phyloP scores from a whole-genome alignment of 75 land plant species.

The Cunninghamia lanceolata region DNA sequence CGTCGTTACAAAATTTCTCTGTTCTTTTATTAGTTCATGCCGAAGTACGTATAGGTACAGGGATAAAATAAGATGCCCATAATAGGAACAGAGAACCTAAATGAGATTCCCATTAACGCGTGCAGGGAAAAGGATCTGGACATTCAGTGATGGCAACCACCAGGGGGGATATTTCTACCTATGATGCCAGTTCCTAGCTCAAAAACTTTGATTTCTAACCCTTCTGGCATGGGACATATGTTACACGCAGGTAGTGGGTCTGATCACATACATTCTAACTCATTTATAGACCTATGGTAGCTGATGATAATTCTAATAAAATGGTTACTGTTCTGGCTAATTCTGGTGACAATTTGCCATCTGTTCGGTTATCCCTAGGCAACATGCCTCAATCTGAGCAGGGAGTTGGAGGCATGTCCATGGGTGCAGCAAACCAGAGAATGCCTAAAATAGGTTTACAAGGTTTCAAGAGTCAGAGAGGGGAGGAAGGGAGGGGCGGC shows the following conservation, averaged over 20 bases:
- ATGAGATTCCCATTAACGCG: too few species aligned
- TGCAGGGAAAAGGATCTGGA: slow-evolving; percentile 24
- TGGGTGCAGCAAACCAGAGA: slow-evolving; percentile 27
- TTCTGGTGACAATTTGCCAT: slow-evolving; percentile 1
- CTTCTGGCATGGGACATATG: too few species aligned
- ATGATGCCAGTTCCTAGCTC: slow-evolving; percentile 31
- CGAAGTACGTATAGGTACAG: too few species aligned
- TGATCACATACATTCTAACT: slow-evolving; percentile 25
- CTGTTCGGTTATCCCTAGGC: slow-evolving; percentile 20
- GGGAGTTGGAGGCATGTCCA: slow-evolving; percentile 24
- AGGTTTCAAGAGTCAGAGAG: slow-evolving; percentile 39
- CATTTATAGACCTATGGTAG: slow-evolving; percentile 24
- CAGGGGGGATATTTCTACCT: slow-evolving; percentile 23
- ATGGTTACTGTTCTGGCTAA: slow-evolving; percentile 7
- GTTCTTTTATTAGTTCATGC: too few species aligned
- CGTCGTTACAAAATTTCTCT: too few species aligned
- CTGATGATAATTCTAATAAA: slow-evolving; percentile 30
- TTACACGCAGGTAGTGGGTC: slow-evolving; percentile 31
- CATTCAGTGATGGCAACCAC: slow-evolving; percentile 38
- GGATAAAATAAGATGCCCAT: too few species aligned
- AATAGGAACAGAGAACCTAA: too few species aligned
- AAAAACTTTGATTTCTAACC: too few species aligned
- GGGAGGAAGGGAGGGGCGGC: too few species aligned
- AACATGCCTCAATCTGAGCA: slow-evolving; percentile 49
- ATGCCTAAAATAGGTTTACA: slow-evolving; percentile 51